Conservation (phyloP, 441 rosid species). For the Syzygium malaccense region DNA sequence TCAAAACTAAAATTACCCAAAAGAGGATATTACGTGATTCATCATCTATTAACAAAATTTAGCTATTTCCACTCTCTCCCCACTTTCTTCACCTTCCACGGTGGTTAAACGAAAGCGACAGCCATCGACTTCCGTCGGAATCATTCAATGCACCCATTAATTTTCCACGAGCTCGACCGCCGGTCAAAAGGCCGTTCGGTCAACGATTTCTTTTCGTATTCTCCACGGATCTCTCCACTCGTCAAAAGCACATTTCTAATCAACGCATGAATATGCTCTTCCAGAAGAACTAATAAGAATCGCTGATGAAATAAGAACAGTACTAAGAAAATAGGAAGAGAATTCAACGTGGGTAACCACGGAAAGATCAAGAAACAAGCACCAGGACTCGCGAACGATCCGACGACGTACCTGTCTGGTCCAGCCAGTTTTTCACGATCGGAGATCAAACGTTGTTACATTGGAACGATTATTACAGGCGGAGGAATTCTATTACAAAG, state of each 20-base stretch:
- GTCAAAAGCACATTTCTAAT: neutral
- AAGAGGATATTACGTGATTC: neutral
- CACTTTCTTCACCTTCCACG: neutral
- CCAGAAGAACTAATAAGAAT: neutral
- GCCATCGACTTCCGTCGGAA: neutral
- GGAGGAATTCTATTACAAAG: neutral
- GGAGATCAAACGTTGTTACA: neutral
- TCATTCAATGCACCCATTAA: neutral
- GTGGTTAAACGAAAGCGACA: neutral
- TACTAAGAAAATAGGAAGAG: neutral
- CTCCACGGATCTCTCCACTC: neutral
- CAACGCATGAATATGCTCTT: neutral
- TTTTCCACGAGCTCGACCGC: neutral
- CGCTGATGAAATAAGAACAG: neutral
- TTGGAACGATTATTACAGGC: neutral
- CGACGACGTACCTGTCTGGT: neutral
- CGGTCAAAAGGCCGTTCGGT: neutral
- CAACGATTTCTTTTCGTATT: neutral
- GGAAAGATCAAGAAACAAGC: neutral
- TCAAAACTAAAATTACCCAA: neutral
- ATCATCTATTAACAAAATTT: neutral
- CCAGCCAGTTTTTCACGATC: neutral
- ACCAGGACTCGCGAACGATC: neutral
- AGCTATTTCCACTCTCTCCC: neutral
- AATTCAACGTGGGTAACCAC: neutral